Conservation (phyloP, 169 alveolate species). For the Theileria orientalis region DNA sequence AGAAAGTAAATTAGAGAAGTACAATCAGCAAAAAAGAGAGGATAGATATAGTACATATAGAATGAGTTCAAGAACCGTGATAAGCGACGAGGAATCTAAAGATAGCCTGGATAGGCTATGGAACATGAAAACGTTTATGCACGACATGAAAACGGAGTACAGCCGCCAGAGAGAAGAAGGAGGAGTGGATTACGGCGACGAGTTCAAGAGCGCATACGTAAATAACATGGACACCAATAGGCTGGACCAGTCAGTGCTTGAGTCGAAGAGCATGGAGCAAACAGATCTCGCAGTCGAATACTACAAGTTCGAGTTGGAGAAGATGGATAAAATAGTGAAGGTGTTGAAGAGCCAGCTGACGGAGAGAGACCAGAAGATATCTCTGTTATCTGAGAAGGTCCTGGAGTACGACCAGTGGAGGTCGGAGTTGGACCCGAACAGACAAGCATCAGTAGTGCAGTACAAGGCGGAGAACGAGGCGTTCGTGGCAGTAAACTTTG, state of each 20-base stretch:
- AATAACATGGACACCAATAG: background rate
- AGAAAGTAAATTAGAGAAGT: too few relatives aligned
- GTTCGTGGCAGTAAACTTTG: background rate
- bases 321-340: constrained; percentile 4
- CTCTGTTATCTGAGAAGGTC: constrained; percentile 29
- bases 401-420: constrained; percentile 52
- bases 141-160: background rate
- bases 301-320: constrained; percentile 25
- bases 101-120: background rate
- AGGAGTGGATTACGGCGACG: background rate
- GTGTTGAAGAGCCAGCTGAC: constrained; percentile 42
- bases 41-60: too few relatives aligned
- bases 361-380: constrained; percentile 36
- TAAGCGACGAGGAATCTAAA: too few relatives aligned
- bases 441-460: constrained; percentile 20
- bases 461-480: constrained; percentile 15
- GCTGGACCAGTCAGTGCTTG: background rate
- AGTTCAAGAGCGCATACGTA: background rate
- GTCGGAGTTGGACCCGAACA: constrained; percentile 26
- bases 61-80: too few relatives aligned
- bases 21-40: too few relatives aligned
- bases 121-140: background rate
- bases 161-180: too few relatives aligned
- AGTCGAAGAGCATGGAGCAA: too few relatives aligned
- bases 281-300: constrained; percentile 9